phyloP scores from a whole-genome alignment of 1,284 basidiomycete species.

The Pyrrhoderma noxium region DNA sequence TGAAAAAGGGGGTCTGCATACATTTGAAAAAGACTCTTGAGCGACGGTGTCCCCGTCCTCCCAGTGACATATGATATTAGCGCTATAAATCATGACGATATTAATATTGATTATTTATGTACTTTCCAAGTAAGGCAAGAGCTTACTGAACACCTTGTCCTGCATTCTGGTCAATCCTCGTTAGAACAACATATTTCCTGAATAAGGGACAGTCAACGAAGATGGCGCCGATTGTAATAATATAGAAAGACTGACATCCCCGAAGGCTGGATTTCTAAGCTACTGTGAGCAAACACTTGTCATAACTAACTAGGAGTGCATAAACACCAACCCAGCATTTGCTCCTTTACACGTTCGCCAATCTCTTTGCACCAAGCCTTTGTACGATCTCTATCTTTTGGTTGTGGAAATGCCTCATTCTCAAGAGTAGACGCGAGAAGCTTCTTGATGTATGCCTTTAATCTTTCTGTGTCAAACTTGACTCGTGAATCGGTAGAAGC shows the following conservation, averaged over 20 bases:
- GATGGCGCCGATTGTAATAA: not conserved
- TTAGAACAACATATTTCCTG: constrained; percentile 78
- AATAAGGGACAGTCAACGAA: constrained; percentile 9
- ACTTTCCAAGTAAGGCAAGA: constrained; percentile 7
- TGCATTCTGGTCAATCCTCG: constrained; percentile 73
- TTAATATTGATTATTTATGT: constrained; percentile 9
- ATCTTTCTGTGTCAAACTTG: constrained; percentile 62
- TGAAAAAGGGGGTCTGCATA: constrained; percentile 29
- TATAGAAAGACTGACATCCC: constrained; percentile 57
- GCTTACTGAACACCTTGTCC: constrained; percentile 73
- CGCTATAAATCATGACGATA: constrained; percentile 30
- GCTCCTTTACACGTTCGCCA: constrained; percentile 70
- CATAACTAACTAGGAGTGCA: not conserved
- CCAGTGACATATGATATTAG: constrained; percentile 68
- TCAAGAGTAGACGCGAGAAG: constrained; percentile 62
- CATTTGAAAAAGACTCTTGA: constrained; percentile 65
- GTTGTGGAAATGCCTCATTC: constrained; percentile 54
- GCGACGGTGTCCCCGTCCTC: constrained; percentile 64
- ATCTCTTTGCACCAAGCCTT: constrained; percentile 76
- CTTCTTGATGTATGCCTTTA: constrained; percentile 73
- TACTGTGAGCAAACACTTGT: not conserved
- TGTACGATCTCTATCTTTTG: constrained; percentile 58
- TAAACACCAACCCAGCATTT: constrained; percentile 50
- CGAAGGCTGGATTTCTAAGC: constrained; percentile 61
- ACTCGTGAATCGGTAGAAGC: constrained; percentile 50